A percentile compares a stretch with the other conserved stretches of the same genome.
phyloP scores from a whole-genome alignment of 2,329 filamentous ascomycete species.

The Venturia aucupariae region DNA sequence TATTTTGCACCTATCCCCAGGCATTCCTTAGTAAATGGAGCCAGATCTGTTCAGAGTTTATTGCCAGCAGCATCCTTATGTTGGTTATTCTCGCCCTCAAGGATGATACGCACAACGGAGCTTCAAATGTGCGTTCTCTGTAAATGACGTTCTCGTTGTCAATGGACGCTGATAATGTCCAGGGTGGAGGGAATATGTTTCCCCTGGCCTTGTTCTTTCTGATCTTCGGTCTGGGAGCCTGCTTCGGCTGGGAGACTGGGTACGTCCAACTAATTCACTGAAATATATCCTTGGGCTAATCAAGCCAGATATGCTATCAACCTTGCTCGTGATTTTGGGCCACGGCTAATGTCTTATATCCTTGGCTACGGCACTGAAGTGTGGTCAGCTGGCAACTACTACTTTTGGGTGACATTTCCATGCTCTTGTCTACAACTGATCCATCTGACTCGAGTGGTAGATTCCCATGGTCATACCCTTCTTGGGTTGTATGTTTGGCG shows the following conservation, averaged over 20 bases:
- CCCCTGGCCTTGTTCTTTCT: conserved; percentile 57
- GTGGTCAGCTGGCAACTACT: conserved; percentile 54
- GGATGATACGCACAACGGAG: conserved; percentile 39
- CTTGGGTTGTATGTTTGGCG: conserved; percentile 52
- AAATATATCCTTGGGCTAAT: background rate
- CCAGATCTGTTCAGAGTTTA: conserved; percentile 64
- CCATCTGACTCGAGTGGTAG: background rate
- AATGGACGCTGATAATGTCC: conserved; percentile 12
- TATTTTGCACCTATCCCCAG: conserved; percentile 66
- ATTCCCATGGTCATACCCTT: conserved; percentile 61
- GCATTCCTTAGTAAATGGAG: conserved; percentile 55
- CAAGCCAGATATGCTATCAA: conserved; percentile 44
- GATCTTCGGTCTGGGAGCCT: conserved; percentile 60
- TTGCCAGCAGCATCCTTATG: conserved; percentile 59
- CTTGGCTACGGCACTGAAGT: conserved; percentile 57
- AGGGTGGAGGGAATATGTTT: conserved; percentile 27
- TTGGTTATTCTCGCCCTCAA: conserved; percentile 64
- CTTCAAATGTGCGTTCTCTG: conserved; percentile 21
- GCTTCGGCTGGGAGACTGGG: conserved; percentile 59
- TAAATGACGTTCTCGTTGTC: background rate
- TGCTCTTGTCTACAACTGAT: background rate
- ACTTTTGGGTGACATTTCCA: conserved; percentile 49
- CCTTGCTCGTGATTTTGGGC: conserved; percentile 61
- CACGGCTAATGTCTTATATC: conserved; percentile 56
- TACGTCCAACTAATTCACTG: background rate